Percentiles rank a stretch among this genome's conserved stretches.
Evolutionary conservation across 768 basidiomycete species (phyloP).

Genomic region (Suillus variegatus): DNA sequence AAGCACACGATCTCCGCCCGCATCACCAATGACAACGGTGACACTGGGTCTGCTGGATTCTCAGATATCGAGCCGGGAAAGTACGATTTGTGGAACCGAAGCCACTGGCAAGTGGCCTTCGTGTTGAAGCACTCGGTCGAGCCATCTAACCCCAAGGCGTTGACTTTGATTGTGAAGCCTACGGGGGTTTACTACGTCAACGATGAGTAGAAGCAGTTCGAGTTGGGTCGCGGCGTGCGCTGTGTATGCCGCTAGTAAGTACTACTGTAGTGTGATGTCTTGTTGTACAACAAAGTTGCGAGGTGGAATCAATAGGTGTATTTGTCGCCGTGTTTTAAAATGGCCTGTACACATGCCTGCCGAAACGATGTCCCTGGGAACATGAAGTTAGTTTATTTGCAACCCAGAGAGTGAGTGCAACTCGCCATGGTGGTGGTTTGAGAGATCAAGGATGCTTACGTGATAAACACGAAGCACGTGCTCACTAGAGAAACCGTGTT

Average conservation of each 20-base stretch:
- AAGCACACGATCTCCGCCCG: background rate
- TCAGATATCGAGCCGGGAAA: background rate
- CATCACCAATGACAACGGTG: background rate
- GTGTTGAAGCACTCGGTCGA: background rate
- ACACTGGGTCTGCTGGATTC: background rate
- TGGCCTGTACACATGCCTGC: background rate
- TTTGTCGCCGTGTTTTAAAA: background rate
- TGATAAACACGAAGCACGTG: slow-evolving; percentile 30
- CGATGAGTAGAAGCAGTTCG: background rate
- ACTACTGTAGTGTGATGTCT: background rate
- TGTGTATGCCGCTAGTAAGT: background rate
- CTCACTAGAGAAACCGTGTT: slow-evolving; percentile 5
- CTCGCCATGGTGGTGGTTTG: slow-evolving; percentile 28
- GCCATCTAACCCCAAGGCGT: background rate
- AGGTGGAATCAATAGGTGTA: background rate
- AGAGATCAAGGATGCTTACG: slow-evolving; percentile 7
- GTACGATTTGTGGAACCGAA: background rate
- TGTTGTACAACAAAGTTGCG: background rate
- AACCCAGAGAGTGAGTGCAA: background rate
- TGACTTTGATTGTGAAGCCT: background rate
- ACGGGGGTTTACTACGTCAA: background rate
- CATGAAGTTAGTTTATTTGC: background rate
- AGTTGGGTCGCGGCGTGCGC: too few species aligned
- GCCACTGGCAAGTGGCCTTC: background rate
- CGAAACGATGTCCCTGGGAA: background rate